Percentiles rank a stretch among this genome's conserved stretches.
Conservation (phyloP, 2,329 filamentous ascomycete genomes). For the Cladosporium sp. region DNA sequence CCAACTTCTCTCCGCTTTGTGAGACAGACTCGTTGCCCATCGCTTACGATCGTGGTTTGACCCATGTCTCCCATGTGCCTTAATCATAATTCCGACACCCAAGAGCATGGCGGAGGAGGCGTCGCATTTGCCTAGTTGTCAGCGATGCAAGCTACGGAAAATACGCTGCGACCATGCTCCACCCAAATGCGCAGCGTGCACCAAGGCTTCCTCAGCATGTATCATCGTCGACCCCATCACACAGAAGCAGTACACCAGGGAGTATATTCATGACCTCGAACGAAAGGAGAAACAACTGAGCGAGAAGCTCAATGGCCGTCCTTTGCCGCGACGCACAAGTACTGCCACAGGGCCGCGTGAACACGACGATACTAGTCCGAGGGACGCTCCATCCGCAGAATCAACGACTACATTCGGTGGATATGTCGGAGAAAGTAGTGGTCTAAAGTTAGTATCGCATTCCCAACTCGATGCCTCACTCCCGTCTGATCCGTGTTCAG, state of each 20-base stretch:
- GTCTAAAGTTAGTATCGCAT: slow-evolving; percentile 1
- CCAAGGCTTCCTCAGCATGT: slow-evolving; percentile 15
- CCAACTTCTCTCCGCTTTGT: too few relatives aligned
- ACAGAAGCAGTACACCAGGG: slow-evolving; percentile 15
- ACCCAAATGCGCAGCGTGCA: slow-evolving; percentile 16
- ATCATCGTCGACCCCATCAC: slow-evolving; percentile 15
- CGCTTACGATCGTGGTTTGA: too few relatives aligned
- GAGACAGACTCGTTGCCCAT: too few relatives aligned
- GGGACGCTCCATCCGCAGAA: neutral
- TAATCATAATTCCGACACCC: too few relatives aligned
- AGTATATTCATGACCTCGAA: slow-evolving; percentile 18
- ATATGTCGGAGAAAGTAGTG: slow-evolving; percentile 11
- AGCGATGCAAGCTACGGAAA: slow-evolving; percentile 13
- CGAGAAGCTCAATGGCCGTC: neutral
- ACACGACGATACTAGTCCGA: too few relatives aligned
- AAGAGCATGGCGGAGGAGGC: neutral
- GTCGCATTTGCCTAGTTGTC: slow-evolving; percentile 13
- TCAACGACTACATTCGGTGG: slow-evolving; percentile 10
- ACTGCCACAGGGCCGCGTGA: too few relatives aligned
- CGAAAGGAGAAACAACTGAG: slow-evolving; percentile 13
- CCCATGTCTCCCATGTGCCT: too few relatives aligned
- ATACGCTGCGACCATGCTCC: slow-evolving; percentile 14
- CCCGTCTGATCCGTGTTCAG: slow-evolving; percentile 4
- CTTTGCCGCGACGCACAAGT: neutral
- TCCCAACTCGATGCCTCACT: neutral